Percentiles rank a stretch among this genome's conserved stretches.
These are phyloP conservation scores for Trametes elegans DNA, from an alignment of 768 basidiomycete species.

Conservation along the genomic window DNA sequence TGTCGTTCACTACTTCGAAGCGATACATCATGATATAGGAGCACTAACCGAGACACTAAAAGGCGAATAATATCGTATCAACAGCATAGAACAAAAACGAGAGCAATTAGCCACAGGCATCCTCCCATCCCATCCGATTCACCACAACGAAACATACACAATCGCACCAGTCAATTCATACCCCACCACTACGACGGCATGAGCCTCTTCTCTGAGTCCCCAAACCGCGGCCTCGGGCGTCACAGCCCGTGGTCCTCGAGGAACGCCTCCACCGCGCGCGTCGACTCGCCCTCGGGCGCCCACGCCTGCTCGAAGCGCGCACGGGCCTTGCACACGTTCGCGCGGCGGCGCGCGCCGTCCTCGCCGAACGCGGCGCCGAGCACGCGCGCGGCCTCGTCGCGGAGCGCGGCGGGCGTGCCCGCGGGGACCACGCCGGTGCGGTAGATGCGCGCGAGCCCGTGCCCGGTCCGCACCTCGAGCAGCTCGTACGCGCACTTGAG, in stretches of 20 bases:
- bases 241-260: too few relatives aligned
- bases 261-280: constrained; percentile 1
- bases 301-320: constrained; percentile 4
- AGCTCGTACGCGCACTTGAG: constrained; percentile 29
- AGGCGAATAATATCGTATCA: too few relatives aligned
- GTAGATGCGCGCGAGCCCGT: constrained; percentile 19
- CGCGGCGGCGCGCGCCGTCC: constrained; percentile 17
- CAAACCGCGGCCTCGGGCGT: too few relatives aligned
- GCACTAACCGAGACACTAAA: too few relatives aligned
- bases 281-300: constrained; percentile 1
- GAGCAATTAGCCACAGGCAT: too few relatives aligned
- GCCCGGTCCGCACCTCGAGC: constrained; percentile 23
- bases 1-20: too few relatives aligned
- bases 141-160: too few relatives aligned
- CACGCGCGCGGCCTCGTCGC: constrained; percentile 12
- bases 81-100: too few relatives aligned
- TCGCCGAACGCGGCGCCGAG: constrained; percentile 19
- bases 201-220: neutral
- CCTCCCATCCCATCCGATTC: too few relatives aligned
- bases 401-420: constrained; percentile 17
- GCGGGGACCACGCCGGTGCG: constrained; percentile 13
- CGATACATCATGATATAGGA: too few relatives aligned
- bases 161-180: too few relatives aligned
- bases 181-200: too few relatives aligned
- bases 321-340: neutral